Conservation (phyloP, 495 filamentous ascomycete species). For the Hypoxylon lienhwacheense region DNA sequence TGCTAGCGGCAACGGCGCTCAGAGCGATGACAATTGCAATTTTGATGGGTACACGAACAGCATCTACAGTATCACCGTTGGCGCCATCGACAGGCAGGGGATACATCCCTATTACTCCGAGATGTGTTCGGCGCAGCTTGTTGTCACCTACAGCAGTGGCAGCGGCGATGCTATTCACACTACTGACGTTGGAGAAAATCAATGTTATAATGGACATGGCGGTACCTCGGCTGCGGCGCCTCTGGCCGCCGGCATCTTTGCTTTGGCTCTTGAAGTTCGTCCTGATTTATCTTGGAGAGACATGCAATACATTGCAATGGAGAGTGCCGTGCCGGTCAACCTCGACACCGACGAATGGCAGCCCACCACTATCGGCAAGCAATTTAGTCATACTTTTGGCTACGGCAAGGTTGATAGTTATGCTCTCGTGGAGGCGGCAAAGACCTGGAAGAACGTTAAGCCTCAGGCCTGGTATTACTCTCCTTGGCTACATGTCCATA, state of each 20-base stretch:
- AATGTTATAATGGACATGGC: slow-evolving; percentile 77
- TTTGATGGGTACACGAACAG: slow-evolving; percentile 99
- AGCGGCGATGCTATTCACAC: slow-evolving; percentile 88
- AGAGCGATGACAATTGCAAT: slow-evolving; percentile 93
- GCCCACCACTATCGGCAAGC: slow-evolving; percentile 72
- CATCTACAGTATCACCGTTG: slow-evolving; percentile 97
- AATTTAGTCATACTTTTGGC: slow-evolving; percentile 91
- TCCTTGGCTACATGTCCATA: slow-evolving; percentile 87
- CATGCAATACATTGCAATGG: slow-evolving; percentile 84
- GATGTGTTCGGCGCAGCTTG: slow-evolving; percentile 89
- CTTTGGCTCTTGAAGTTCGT: slow-evolving; percentile 83
- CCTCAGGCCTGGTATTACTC: slow-evolving; percentile 96
- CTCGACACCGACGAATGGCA: slow-evolving; percentile 77
- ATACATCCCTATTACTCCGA: slow-evolving; percentile 91
- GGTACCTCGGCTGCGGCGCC: slow-evolving; percentile 97
- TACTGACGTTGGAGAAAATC: slow-evolving; percentile 85
- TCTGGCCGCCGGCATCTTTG: slow-evolving; percentile 85
- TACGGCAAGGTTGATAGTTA: slow-evolving; percentile 93
- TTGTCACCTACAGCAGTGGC: slow-evolving; percentile 95
- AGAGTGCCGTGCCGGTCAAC: slow-evolving; percentile 80
- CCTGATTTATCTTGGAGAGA: slow-evolving; percentile 93
- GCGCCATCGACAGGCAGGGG: slow-evolving; percentile 85
- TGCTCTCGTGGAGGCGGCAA: slow-evolving; percentile 81
- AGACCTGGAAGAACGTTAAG: slow-evolving; percentile 83
- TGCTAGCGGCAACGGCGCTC: slow-evolving; percentile 91